Percentiles rank a stretch among this genome's conserved stretches.
phyloP scores from a whole-genome alignment of 371 early-diverging fungal genomes.

The Mucor plumbeus region DNA sequence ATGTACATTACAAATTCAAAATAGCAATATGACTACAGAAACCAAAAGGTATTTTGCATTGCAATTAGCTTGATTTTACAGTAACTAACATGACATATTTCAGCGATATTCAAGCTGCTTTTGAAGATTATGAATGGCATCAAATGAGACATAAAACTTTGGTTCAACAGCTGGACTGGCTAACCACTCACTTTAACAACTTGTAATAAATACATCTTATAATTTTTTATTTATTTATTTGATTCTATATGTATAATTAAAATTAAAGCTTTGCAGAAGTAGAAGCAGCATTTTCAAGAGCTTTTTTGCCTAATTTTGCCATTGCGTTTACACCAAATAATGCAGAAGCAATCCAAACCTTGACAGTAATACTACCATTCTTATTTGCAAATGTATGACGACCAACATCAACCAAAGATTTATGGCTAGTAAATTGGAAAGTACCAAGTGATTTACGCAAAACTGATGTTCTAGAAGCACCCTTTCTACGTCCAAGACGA shows the following conservation, averaged over 20 bases:
- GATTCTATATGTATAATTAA: neutral
- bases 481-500: conserved; percentile 54
- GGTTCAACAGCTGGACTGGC: conserved; percentile 54
- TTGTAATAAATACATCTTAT: neutral
- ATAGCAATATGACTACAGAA: conserved; percentile 27
- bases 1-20: conserved; percentile 43
- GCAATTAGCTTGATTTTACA: neutral
- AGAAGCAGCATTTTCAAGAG: conserved; percentile 25
- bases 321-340: conserved; percentile 57
- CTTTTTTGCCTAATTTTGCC: conserved; percentile 40
- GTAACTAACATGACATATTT: neutral
- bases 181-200: conserved; percentile 32
- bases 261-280: conserved; percentile 31
- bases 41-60: conserved; percentile 30
- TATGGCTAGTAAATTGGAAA: conserved; percentile 56
- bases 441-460: conserved; percentile 56
- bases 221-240: conserved; percentile 2
- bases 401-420: conserved; percentile 55
- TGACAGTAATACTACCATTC: conserved; percentile 60
- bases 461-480: conserved; percentile 47
- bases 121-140: conserved; percentile 47
- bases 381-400: conserved; percentile 58
- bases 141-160: conserved; percentile 44
- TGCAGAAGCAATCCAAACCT: conserved; percentile 58
- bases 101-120: conserved; percentile 41